Conservation (phyloP, 306 rosid species). For the Sicyos edulis region DNA sequence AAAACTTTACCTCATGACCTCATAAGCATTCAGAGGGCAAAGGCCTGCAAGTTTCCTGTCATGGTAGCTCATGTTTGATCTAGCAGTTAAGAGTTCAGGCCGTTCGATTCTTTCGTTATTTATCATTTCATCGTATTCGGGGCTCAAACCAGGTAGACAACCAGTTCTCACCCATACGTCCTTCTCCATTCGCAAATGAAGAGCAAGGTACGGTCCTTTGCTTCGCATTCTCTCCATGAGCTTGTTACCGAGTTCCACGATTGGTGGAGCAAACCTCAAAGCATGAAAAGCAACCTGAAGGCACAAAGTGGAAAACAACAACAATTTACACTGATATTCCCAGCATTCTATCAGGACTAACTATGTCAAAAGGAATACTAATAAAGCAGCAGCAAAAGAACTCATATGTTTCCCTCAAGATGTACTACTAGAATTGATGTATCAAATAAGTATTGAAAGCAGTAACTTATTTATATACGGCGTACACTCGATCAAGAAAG, state of each 20-base stretch:
- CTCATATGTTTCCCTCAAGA: neutral
- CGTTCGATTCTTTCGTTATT: slow-evolving; percentile 59
- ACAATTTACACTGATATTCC: slow-evolving; percentile 7
- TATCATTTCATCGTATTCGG: slow-evolving; percentile 58
- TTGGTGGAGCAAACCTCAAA: slow-evolving; percentile 73
- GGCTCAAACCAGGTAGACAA: slow-evolving; percentile 82
- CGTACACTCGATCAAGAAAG: neutral
- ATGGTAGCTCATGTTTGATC: slow-evolving; percentile 84
- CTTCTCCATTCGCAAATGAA: slow-evolving; percentile 92
- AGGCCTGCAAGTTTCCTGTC: slow-evolving; percentile 90
- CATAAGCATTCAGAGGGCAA: slow-evolving; percentile 82
- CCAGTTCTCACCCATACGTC: slow-evolving; percentile 99
- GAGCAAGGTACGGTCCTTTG: slow-evolving; percentile 91
- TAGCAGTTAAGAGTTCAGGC: slow-evolving; percentile 83
- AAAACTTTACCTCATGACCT: slow-evolving; percentile 59
- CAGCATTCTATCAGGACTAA: neutral
- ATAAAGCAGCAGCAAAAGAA: neutral
- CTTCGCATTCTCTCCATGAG: slow-evolving; percentile 70
- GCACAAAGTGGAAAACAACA: slow-evolving; percentile 11
- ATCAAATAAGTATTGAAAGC: neutral
- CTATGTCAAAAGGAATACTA: neutral
- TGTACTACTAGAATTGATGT: neutral
- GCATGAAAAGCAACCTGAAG: slow-evolving; percentile 95
- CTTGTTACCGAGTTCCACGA: slow-evolving; percentile 68
- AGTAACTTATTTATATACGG: neutral